Evolutionary conservation across 805 yeast species (phyloP), one percentile per base, ranked within the genome.

Genomic region (Starmerella vaccinii): DNA sequence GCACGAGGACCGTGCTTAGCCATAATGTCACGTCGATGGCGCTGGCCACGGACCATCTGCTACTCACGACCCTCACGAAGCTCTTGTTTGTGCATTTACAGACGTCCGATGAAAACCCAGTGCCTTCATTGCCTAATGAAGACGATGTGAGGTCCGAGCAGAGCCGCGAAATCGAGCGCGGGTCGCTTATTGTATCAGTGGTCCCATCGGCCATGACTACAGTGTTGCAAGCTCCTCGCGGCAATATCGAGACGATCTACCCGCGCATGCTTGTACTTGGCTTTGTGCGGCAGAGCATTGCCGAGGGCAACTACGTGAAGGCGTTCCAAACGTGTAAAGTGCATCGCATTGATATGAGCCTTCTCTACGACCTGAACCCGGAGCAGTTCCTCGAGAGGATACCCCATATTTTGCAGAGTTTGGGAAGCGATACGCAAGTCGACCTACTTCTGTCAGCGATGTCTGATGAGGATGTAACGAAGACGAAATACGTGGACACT

Each of bases 201-300:
- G 82, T 88, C 61, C 96, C 97, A 1, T 78, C 90, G 0, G 82
- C 78, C 49, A 80, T 88, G 50, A 76, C 89, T 0, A 88, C 94
- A 18, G 80, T 86, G 4, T 71, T 92, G 48, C 96, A 92, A 65
- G 96, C 96, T 4, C 95, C 95, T 52, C 77, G 99, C 64, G 99
- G 99, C 54, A 92, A 92, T 61, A 70, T 92, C 58, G 99, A 92
- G 66, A 88, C 97, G 0, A 84, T 92, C 18, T 81, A 79, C 61
- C 98, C 99, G 13, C 76, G 98, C 65, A 84, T 92, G 42, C 80
- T 92, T 83, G 95, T 90, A 3, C 69, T 92, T 35, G 76, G 84
- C 12, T 92, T 82, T 21, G 94, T 92, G 23, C 76, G 98, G 57
- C 71, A 75, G 30, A 74, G 75, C 57, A 86, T 92, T 54, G 71